Base-by-base conservation (phyloP, 148 eudicot genomes). In the Rhododendron griersonianum region DNA sequence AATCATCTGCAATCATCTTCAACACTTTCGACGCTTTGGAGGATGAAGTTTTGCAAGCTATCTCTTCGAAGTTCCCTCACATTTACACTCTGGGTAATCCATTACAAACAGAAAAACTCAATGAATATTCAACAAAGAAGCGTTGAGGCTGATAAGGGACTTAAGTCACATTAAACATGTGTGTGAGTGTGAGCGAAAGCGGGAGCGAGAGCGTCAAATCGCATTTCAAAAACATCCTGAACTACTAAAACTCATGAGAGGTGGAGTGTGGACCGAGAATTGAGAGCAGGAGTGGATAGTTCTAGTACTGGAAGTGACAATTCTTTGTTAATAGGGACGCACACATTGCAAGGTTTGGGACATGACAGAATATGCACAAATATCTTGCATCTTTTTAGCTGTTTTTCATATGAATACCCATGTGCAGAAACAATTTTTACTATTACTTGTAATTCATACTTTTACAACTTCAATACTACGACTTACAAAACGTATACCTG, bases 1-100 rank as follows among this genome's bases (percentile, higher is more conserved):
- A 76, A 76, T 41, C 80, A 6, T 19, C 80, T 18, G 80, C 80
- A 76, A 76, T 76, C n/a, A 39, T 76, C 80, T 76, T 76, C 80
- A 76, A 76, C 50, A 76, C 80, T 21, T 41, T 76, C 0, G 80
- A 76, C 15, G 48, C 1, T 3, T 41, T 76, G 2, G 80, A 76
- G 25, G 30, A 21, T 41, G 48, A 76, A 39, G 80, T 41, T 5
- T 21, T 76, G 50, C 25, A 76, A 19, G 80, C 80, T 15, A 21
- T 76, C 48, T 15, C n/a, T 19, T 39, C 51, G 10, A 76, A 76
- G 50, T 41, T 7, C 50, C 51, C 8, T 18, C 44, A 41, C 50
- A 76, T 76, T 39, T 41, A 76, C 48, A 76, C 80, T 33, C 13
- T 65, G 13, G 71, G 71, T 65, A 65, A 63, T 23, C 4, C 71